These are phyloP conservation scores for Gossypium rotundifolium DNA, from an alignment of 345 rosid species.

Conservation along the genomic window DNA sequence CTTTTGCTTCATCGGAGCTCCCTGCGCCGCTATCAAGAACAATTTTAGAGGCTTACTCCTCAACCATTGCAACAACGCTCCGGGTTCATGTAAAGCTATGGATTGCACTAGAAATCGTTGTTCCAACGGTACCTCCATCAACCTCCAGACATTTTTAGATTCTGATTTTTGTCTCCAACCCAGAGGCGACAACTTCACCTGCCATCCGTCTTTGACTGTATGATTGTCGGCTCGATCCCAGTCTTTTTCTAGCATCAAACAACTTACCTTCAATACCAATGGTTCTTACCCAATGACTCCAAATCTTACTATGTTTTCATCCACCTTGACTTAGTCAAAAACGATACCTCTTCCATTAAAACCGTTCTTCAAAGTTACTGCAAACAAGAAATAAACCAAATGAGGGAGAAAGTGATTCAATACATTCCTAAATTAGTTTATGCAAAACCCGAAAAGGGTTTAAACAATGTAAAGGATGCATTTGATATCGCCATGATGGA, in stretches of 20 bases:
- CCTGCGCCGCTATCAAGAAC: constrained; percentile 48
- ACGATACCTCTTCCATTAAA: constrained; percentile 56
- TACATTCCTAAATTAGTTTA: constrained; percentile 67
- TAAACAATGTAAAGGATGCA: constrained; percentile 68
- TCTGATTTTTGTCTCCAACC: constrained; percentile 88
- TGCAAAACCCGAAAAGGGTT: constrained; percentile 50
- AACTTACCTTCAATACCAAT: constrained; percentile 77
- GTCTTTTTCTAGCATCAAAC: constrained; percentile 85
- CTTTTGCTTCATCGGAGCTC: constrained; percentile 86
- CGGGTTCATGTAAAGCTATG: constrained; percentile 51
- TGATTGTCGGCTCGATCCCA: constrained; percentile 92
- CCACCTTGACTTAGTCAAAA: constrained; percentile 64
- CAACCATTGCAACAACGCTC: constrained; percentile 50
- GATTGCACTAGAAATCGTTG: constrained; percentile 51
- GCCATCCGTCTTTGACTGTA: constrained; percentile 81
- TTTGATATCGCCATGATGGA: constrained; percentile 80
- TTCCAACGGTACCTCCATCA: constrained; percentile 65
- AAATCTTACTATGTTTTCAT: constrained; percentile 68
- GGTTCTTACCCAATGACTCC: constrained; percentile 78
- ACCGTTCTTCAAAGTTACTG: constrained; percentile 56
- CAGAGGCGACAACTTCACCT: constrained; percentile 88
- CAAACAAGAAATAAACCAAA: constrained; percentile 50
- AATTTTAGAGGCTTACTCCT: constrained; percentile 67
- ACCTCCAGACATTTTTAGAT: constrained; percentile 65
- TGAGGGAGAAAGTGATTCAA: constrained; percentile 76